Base-by-base conservation (phyloP, 1,139 yeast species). In the Starmera stellimalicola region DNA sequence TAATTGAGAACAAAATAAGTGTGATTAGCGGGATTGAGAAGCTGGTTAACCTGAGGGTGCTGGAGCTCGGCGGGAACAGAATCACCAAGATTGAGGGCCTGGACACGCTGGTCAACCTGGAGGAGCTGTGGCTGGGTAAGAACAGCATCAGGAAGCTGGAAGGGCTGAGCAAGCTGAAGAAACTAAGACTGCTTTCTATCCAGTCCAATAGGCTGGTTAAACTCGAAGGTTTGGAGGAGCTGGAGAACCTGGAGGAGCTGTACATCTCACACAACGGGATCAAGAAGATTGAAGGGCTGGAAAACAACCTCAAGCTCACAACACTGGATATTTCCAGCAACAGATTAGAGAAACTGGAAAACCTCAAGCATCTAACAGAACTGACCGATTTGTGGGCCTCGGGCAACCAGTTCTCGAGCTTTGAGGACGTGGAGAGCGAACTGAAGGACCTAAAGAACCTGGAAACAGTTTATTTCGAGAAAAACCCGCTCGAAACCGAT, bases 341-440 rank as follows among this genome's bases (percentile, higher is more conserved):
- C 52, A 65, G 65, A 39, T 65, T 93, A 25, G 51, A 67, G 5
- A 66, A 68, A 34, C 60, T 93, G 33, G 78, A 74, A 37, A 78
- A 80, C 42, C 50, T 93, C 36, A 60, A 65, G 2, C 94, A 83
- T 48, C 66, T 91, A 42, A 55, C 48, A 1, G 56, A 79, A 24
- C 65, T 93, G 42, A 87, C 95, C 8, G 99, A 93, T 56, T 65
- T 93, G 35, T 93, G 98, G 98, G 87, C 94, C 22, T 83, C 95
- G 0, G 73, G 75, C 46, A 93, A 91, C 56, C 57, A 69, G 48
- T 57, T 93, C 19, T 69, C 73, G 22, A 64, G 72, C 29, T 88
- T 84, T 54, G 75, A 75, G 30, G 80, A 85, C 37, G 61, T 93
- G 30, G 77, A 74, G 30, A 57, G 67, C 27, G 77, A 84, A 52